phyloP scores from a whole-genome alignment of 495 filamentous ascomycete genomes.

The Daldinia vernicosa region DNA sequence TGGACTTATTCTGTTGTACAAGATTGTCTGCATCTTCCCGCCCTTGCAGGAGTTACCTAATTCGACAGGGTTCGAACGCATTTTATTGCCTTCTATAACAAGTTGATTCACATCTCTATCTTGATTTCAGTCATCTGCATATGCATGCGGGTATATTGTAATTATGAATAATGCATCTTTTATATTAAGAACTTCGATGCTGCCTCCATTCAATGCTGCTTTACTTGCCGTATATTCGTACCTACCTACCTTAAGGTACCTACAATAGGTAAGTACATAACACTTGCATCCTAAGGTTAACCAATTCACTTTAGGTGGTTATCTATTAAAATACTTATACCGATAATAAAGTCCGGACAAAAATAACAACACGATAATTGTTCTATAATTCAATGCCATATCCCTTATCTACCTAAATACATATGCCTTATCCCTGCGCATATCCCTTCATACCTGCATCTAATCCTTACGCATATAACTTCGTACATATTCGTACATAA shows the following conservation, averaged over 20 bases:
- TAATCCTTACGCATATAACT: neutral
- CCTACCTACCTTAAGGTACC: neutral
- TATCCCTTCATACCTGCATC: neutral
- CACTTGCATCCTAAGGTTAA: too few relatives aligned
- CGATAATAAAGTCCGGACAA: neutral
- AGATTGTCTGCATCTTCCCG: slow-evolving; percentile 19
- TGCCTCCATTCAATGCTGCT: neutral
- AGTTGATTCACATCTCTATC: too few relatives aligned
- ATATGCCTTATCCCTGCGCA: neutral
- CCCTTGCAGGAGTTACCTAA: slow-evolving; percentile 9
- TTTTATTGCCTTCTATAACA: too few relatives aligned
- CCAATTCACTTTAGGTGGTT: neutral
- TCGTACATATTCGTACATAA: neutral
- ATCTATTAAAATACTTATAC: neutral
- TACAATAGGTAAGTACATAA: too few relatives aligned
- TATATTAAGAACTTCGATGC: too few relatives aligned
- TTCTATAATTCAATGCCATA: neutral
- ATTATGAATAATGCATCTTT: too few relatives aligned
- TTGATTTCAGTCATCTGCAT: too few relatives aligned
- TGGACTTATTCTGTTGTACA: neutral
- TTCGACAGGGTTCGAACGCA: neutral
- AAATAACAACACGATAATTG: neutral
- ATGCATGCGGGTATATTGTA: too few relatives aligned
- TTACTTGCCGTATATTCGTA: too few relatives aligned
- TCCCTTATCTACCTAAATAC: neutral